Base-by-base conservation (phyloP, 2,329 filamentous ascomycete genomes). In the Clonostachys solani region DNA sequence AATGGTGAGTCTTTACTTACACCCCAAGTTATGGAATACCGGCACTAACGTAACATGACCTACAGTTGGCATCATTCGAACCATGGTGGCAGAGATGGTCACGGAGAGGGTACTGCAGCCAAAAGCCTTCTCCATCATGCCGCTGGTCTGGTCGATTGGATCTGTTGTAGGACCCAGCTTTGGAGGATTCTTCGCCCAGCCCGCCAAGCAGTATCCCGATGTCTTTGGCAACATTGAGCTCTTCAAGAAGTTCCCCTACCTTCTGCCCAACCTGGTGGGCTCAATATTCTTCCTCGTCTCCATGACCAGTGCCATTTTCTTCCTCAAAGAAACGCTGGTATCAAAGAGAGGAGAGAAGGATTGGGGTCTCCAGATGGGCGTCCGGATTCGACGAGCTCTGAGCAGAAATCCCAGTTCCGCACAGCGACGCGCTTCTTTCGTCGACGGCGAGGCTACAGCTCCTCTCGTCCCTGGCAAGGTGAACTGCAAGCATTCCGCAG, bases 1-100 rank as follows among this genome's bases (percentile, higher is more conserved):
- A 97, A 96, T 60, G 81, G 80, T 84, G 59, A 33, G 69, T 63
- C 37, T 19, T 7, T 10, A 40, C 44, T 7, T 10, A 40, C 44
- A 12, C 29, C 46, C 17, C 34, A 34, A 5, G 6, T 5, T 33
- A 33, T 40, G 16, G 19, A 12, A 10, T 4, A 45, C 38, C 10
- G 7, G 12, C 12, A n/a, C 45, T 52, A 23, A 50, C 45, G 13
- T n/a, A 41, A n/a, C 34, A n/a, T 6, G 10, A 16, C 36, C 10
- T 19, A 13, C 38, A 84, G 86, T 92, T n/a, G 88, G 94, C 2
- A 96, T 96, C 51, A 86, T 96, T 52, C 74, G 92, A 54, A 95
- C 90, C 15, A 90, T 94, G 71, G 91, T 96, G 3, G 92, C 92
- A 0, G 92, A 96, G 65, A 84, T 96, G 77, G 91, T 96, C 2